A percentile compares a stretch with the other conserved stretches of the same genome.
These are phyloP conservation scores for Brassica juncea DNA, from an alignment of 345 rosid species.

Conservation along the genomic window DNA sequence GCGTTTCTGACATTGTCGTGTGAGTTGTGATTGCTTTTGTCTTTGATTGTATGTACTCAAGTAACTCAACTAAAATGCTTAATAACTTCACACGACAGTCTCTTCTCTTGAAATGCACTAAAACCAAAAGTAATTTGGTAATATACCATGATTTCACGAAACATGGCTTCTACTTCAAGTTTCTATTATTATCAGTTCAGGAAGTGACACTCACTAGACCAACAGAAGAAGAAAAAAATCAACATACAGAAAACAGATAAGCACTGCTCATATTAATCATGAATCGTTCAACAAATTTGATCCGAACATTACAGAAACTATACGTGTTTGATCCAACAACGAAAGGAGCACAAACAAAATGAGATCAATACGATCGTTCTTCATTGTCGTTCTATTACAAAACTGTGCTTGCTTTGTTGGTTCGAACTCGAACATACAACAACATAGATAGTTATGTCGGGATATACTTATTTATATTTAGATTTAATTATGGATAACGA, in stretches of 20 bases:
- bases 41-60: neutral
- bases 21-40: neutral
- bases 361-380: constrained; percentile 4
- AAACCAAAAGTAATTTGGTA: constrained; percentile 4
- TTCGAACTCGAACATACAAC: constrained; percentile 1
- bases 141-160: constrained; percentile 27
- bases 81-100: neutral
- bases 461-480: neutral
- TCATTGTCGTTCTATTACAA: neutral
- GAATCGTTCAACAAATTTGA: constrained; percentile 26
- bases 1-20: neutral
- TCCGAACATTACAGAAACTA: constrained; percentile 1
- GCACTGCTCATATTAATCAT: constrained; percentile 16
- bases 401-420: neutral
- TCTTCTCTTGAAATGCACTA: constrained; percentile 23
- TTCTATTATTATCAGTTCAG: constrained; percentile 33
- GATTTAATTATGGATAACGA: constrained; percentile 29
- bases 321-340: neutral
- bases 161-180: constrained; percentile 35
- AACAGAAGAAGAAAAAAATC: neutral
- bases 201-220: constrained; percentile 23
- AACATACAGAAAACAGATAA: neutral
- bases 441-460: neutral
- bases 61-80: neutral
- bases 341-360: neutral